Evolutionary conservation across 2,329 filamentous ascomycete genomes (phyloP).

Genomic region (Ceratocystiopsis minuta): DNA sequence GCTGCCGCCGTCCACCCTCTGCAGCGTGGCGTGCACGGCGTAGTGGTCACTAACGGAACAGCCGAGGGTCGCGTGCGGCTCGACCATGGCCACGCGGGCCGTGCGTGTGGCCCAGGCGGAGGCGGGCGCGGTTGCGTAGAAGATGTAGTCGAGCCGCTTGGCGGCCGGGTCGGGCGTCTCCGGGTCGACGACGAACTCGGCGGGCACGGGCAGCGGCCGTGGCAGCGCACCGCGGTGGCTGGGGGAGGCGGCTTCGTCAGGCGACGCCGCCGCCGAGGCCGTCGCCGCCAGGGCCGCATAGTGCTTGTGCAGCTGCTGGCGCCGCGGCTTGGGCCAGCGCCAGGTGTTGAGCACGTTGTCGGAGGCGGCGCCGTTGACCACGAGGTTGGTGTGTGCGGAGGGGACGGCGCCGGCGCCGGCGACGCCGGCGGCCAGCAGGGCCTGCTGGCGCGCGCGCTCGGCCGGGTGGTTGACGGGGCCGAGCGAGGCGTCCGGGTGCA

Average conservation of each 20-base stretch:
- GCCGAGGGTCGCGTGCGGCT: constrained; percentile 59
- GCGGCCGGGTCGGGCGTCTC: constrained; percentile 52
- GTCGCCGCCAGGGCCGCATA: constrained; percentile 17
- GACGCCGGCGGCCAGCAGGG: neutral
- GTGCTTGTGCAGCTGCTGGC: constrained; percentile 5
- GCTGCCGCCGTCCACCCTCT: neutral
- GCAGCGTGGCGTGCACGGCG: constrained; percentile 68
- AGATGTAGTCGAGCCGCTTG: constrained; percentile 91
- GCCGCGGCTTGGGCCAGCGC: constrained; percentile 30
- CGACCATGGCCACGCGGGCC: constrained; percentile 60
- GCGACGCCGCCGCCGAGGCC: constrained; percentile 56
- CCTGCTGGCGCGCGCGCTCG: constrained; percentile 44
- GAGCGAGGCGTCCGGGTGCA: constrained; percentile 70
- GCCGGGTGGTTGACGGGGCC: constrained; percentile 48
- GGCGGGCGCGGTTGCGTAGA: constrained; percentile 35
- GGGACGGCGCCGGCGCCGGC: neutral
- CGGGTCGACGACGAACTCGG: constrained; percentile 22
- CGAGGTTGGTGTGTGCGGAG: neutral
- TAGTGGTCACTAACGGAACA: constrained; percentile 94
- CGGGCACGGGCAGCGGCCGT: neutral
- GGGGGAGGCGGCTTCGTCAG: constrained; percentile 72
- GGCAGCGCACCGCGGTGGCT: neutral
- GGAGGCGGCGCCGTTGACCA: neutral
- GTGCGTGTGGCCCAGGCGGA: constrained; percentile 49
- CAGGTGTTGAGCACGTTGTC: neutral